Conservation (phyloP, 768 basidiomycete species). For the Collybia sordida region DNA sequence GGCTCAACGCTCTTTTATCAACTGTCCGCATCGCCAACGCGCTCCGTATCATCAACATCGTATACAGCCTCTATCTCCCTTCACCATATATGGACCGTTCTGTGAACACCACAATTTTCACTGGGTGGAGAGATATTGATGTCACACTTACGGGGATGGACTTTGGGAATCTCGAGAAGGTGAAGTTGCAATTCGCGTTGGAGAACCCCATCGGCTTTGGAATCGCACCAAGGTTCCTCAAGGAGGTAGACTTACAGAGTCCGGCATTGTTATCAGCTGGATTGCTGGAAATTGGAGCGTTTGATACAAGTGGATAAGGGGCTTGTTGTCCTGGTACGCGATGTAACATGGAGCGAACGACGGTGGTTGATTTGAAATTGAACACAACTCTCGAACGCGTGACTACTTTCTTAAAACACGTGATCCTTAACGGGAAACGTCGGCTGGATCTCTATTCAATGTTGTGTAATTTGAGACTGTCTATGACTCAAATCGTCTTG, state of each 20-base stretch:
- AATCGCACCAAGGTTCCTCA: conserved; percentile 28
- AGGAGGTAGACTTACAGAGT: conserved; percentile 25
- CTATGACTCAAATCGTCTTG: too few relatives aligned
- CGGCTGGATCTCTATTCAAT: too few relatives aligned
- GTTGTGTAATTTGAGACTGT: too few relatives aligned
- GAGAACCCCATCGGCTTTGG: conserved; percentile 28
- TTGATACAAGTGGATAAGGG: conserved; percentile 24
- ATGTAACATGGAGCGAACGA: too few relatives aligned
- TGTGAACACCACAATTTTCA: conserved; percentile 22
- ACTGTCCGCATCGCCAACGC: conserved; percentile 17
- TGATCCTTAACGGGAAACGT: too few relatives aligned
- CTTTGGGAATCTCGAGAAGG: conserved; percentile 20
- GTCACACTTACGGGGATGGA: conserved; percentile 18
- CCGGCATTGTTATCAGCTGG: conserved; percentile 20
- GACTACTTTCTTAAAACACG: too few relatives aligned
- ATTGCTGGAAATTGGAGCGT: conserved; percentile 21
- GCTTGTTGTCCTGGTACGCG: neutral
- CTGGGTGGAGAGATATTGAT: conserved; percentile 24
- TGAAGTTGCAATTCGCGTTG: conserved; percentile 26
- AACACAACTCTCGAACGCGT: too few relatives aligned
- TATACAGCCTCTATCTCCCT: conserved; percentile 26
- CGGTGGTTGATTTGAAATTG: too few relatives aligned
- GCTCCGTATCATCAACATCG: conserved; percentile 17
- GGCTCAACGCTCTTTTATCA: conserved; percentile 22
- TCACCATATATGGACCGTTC: conserved; percentile 29